Evolutionary conservation across 805 yeast species (phyloP).

Genomic region (Teunomyces barrocoloradensis): DNA sequence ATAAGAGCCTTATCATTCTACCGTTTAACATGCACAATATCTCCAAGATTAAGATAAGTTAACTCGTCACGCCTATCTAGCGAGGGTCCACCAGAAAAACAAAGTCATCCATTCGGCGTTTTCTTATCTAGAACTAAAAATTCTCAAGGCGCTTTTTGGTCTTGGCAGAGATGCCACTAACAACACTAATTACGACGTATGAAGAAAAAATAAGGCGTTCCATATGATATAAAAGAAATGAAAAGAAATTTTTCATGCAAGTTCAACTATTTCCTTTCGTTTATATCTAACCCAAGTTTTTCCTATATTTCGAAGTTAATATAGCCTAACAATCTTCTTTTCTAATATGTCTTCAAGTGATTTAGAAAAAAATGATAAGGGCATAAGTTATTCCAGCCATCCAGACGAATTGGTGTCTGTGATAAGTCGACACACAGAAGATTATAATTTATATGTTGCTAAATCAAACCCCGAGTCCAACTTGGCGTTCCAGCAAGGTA

Average conservation of each 20-base stretch:
- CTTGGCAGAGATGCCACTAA: slow-evolving; percentile 1
- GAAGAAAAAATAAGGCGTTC: background rate
- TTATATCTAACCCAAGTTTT: background rate
- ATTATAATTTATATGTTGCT: slow-evolving; percentile 46
- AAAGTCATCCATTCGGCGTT: background rate
- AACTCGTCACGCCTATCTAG: background rate
- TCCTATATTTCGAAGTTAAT: background rate
- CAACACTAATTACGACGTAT: background rate
- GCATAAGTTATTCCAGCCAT: background rate
- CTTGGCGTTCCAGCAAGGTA: slow-evolving; percentile 27
- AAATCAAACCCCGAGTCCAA: slow-evolving; percentile 41
- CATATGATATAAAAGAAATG: background rate
- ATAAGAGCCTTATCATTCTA: too few species aligned
- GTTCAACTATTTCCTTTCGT: background rate
- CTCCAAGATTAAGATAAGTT: background rate
- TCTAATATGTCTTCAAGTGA: slow-evolving; percentile 6
- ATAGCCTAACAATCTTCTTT: background rate
- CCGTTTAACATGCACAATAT: too few species aligned
- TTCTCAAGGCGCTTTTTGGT: background rate
- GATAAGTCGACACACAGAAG: slow-evolving; percentile 44
- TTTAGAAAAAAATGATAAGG: slow-evolving; percentile 15
- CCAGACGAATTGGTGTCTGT: slow-evolving; percentile 26
- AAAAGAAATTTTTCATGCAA: background rate
- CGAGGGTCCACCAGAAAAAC: background rate
- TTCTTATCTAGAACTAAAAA: background rate